phyloP scores from a whole-genome alignment of 2,329 filamentous ascomycete genomes.

The Ceratocystis cubensis region DNA sequence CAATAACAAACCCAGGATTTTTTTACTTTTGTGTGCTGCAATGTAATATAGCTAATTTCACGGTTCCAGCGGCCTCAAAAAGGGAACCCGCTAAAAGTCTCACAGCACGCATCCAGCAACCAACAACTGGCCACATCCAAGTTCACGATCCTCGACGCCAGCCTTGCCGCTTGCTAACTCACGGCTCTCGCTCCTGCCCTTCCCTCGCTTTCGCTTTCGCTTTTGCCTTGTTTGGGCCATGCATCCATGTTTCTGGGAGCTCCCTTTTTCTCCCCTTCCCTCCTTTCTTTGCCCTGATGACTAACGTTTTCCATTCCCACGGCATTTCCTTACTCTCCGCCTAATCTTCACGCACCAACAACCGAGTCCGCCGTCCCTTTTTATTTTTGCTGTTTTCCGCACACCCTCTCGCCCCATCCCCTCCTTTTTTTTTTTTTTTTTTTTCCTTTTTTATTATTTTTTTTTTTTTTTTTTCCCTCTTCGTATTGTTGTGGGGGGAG shows the following conservation, averaged over 20 bases:
- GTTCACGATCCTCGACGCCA: neutral
- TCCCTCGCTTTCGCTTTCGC: neutral
- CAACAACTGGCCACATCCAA: neutral
- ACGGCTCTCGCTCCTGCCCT: neutral
- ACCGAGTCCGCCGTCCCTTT: neutral
- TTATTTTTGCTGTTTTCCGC: neutral
- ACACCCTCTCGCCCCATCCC: neutral
- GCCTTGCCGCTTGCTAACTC: neutral
- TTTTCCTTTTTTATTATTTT: neutral
- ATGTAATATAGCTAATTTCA: neutral
- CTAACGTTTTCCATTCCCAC: neutral
- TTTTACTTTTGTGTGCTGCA: neutral
- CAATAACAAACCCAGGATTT: neutral
- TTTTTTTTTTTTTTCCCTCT: neutral
- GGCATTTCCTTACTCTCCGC: neutral
- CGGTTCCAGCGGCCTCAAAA: neutral
- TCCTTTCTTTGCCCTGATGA: neutral
- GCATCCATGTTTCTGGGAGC: neutral
- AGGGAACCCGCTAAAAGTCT: neutral
- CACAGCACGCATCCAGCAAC: neutral
- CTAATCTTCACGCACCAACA: neutral
- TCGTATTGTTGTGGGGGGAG: neutral
- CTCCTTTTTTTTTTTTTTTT: neutral
- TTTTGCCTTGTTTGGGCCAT: neutral
- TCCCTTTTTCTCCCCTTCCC: too few relatives aligned